Conservation (phyloP, 129 eudicot species). For the Silybum marianum region DNA sequence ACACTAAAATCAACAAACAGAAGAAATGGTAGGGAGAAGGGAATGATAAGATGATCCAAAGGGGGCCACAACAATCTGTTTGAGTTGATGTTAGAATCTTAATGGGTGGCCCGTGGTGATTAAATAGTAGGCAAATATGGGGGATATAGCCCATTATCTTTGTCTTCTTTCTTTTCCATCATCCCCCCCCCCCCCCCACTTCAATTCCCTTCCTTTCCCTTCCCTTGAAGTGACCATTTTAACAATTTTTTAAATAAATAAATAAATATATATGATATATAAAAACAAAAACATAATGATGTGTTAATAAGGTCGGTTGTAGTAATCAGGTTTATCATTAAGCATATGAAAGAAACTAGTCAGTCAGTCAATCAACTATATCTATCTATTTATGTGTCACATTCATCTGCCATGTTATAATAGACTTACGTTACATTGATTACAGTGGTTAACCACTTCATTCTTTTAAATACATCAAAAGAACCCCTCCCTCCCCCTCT, state of each 20-base stretch:
- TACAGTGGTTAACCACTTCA: neutral
- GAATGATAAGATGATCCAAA: slow-evolving; percentile 18
- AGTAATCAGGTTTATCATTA: neutral
- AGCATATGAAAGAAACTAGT: neutral
- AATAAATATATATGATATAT: no score
- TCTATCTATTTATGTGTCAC: neutral
- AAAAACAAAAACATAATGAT: neutral
- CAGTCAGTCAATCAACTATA: neutral
- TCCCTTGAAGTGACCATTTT: slow-evolving; percentile 35
- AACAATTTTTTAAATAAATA: neutral
- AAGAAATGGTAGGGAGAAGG: neutral
- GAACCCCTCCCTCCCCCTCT: neutral
- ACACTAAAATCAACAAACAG: no score
- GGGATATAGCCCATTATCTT: slow-evolving; percentile 35
- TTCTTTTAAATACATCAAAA: neutral
- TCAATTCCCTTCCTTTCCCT: slow-evolving; percentile 6
- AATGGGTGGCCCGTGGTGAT: slow-evolving; percentile 36
- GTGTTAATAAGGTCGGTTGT: slow-evolving; percentile 1
- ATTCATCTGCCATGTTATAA: neutral
- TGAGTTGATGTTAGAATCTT: slow-evolving; percentile 36
- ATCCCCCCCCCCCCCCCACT: slow-evolving; percentile 26
- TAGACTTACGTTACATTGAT: neutral
- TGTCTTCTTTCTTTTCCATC: slow-evolving; percentile 29
- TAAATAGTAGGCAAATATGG: slow-evolving; percentile 18
- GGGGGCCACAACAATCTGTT: slow-evolving; percentile 30